Conservation (phyloP, 495 filamentous ascomycete genomes). For the Apodospora peruviana region DNA sequence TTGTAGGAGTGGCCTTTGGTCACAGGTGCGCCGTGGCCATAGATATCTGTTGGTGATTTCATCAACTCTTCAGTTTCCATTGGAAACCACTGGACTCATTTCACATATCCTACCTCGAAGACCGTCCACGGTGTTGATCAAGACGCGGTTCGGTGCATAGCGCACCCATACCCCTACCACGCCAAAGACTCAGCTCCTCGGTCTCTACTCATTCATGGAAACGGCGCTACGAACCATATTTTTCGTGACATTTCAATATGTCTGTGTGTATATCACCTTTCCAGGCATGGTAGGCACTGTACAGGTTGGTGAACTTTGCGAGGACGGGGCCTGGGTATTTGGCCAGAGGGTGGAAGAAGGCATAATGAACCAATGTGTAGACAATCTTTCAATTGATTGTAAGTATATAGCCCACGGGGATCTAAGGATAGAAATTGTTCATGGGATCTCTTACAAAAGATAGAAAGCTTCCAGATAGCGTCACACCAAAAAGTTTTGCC, state of each 20-base stretch:
- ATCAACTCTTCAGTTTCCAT: too few relatives aligned
- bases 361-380: background rate
- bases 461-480: too few relatives aligned
- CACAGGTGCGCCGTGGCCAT: background rate
- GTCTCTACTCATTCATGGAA: background rate
- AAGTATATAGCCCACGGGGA: too few relatives aligned
- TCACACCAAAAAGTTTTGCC: too few relatives aligned
- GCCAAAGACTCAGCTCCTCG: too few relatives aligned
- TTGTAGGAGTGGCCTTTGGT: background rate
- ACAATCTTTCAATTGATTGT: background rate
- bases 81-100: too few relatives aligned
- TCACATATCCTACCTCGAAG: too few relatives aligned
- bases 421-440: too few relatives aligned
- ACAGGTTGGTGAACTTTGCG: background rate
- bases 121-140: background rate
- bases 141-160: background rate
- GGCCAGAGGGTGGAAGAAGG: constrained; percentile 46
- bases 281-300: background rate
- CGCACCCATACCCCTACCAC: background rate
- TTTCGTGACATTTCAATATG: background rate
- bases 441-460: too few relatives aligned
- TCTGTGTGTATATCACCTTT: background rate
- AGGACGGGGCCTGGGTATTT: constrained; percentile 44
- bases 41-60: too few relatives aligned
- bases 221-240: background rate